Conservation (phyloP, 1,139 yeast species). For the Geotrichum bryndzae region DNA sequence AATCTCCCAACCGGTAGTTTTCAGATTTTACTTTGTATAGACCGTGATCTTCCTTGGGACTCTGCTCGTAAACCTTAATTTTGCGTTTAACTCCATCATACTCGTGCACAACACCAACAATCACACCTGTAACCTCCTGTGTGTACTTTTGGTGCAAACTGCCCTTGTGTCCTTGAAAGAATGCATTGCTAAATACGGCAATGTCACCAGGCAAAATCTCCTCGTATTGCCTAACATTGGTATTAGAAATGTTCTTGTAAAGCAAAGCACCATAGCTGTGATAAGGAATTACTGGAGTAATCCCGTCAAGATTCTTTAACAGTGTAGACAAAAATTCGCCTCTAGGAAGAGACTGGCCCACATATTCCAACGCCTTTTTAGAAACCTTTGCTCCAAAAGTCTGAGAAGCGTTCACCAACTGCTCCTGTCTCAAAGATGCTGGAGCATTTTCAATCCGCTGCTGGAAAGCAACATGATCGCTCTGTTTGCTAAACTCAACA, state of each 20-base stretch:
- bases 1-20: slow-evolving; percentile 46
- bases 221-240: slow-evolving; percentile 52
- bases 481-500: slow-evolving; percentile 43
- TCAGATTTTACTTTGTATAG: slow-evolving; percentile 3
- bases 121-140: not conserved
- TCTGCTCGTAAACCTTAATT: not conserved
- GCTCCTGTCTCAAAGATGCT: slow-evolving; percentile 39
- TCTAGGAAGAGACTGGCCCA: slow-evolving; percentile 18
- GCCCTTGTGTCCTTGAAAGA: slow-evolving; percentile 62
- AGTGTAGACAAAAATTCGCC: slow-evolving; percentile 32
- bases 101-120: not conserved
- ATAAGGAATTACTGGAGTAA: slow-evolving; percentile 56
- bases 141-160: slow-evolving; percentile 26
- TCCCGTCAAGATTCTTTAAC: slow-evolving; percentile 22
- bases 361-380: slow-evolving; percentile 22
- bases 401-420: slow-evolving; percentile 47
- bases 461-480: slow-evolving; percentile 44
- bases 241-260: slow-evolving; percentile 55
- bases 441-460: slow-evolving; percentile 43
- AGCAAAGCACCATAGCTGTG: slow-evolving; percentile 70
- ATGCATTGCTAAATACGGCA: slow-evolving; percentile 65
- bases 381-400: slow-evolving; percentile 34
- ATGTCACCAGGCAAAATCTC: slow-evolving; percentile 81
- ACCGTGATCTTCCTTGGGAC: slow-evolving; percentile 29
- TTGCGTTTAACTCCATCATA: slow-evolving; percentile 1